phyloP scores from a whole-genome alignment of 2,329 filamentous ascomycete genomes.

The Xylariales sp. region DNA sequence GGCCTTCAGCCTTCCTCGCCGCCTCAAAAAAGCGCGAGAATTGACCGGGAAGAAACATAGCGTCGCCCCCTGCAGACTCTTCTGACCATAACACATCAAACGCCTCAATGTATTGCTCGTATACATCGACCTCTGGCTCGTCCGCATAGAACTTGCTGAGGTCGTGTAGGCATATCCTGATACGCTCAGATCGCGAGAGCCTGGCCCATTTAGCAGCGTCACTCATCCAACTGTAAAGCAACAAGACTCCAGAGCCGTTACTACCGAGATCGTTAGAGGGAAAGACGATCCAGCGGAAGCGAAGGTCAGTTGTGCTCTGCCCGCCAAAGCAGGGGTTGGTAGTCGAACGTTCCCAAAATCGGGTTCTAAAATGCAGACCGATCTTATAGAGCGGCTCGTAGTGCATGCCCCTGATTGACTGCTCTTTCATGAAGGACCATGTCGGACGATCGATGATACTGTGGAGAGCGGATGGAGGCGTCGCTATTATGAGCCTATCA shows the following conservation, averaged over 20 bases:
- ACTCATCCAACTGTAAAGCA: constrained; percentile 35
- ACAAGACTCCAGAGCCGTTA: constrained; percentile 27
- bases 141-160: constrained; percentile 27
- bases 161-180: constrained; percentile 31
- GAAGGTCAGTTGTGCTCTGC: constrained; percentile 36
- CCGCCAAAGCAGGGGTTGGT: constrained; percentile 30
- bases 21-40: constrained; percentile 25
- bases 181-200: constrained; percentile 23
- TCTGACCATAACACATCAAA: constrained; percentile 35
- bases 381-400: constrained; percentile 39
- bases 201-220: constrained; percentile 32
- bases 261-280: constrained; percentile 34
- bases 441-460: constrained; percentile 22
- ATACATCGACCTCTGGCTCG: constrained; percentile 25
- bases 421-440: constrained; percentile 36
- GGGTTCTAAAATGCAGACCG: constrained; percentile 34
- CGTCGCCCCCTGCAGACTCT: constrained; percentile 24
- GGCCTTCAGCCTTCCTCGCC: constrained; percentile 16
- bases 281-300: constrained; percentile 37
- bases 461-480: constrained; percentile 18
- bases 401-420: constrained; percentile 9
- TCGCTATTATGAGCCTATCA: constrained; percentile 19
- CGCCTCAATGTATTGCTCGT: constrained; percentile 35
- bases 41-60: constrained; percentile 36
- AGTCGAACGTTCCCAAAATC: constrained; percentile 33